These are phyloP conservation scores for Lipomyces mesembrius DNA, from an alignment of 805 yeast species.

Conservation along the genomic window DNA sequence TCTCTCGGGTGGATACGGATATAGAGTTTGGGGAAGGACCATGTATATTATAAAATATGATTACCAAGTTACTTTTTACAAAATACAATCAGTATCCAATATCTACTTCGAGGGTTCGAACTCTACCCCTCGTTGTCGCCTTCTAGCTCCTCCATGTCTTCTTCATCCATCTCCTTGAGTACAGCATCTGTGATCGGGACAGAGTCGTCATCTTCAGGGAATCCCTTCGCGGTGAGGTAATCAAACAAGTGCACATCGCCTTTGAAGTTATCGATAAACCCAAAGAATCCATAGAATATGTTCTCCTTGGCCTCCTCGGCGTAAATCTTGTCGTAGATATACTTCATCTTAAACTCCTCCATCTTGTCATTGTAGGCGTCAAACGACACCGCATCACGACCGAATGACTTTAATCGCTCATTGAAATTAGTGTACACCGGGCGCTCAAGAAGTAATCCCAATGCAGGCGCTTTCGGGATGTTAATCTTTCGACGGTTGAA, in stretches of 20 bases:
- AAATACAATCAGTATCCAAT: not conserved
- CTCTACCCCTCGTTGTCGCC: constrained; percentile 43
- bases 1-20: not conserved
- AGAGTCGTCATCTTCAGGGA: constrained; percentile 39
- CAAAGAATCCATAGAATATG: constrained; percentile 79
- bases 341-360: constrained; percentile 83
- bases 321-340: constrained; percentile 90
- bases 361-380: constrained; percentile 67
- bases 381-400: constrained; percentile 77
- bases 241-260: constrained; percentile 62
- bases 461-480: constrained; percentile 96
- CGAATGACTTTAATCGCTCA: constrained; percentile 66
- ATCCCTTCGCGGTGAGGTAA: constrained; percentile 50
- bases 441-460: constrained; percentile 85
- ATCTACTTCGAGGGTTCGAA: not conserved
- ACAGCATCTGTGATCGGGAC: constrained; percentile 28
- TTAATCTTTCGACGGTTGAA: constrained; percentile 76
- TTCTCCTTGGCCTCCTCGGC: constrained; percentile 87
- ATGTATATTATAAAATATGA: not conserved
- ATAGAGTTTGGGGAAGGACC: not conserved
- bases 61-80: not conserved
- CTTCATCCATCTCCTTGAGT: constrained; percentile 46
- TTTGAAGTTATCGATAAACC: constrained; percentile 71
- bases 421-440: constrained; percentile 92
- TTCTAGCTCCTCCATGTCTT: constrained; percentile 46